phyloP scores from a whole-genome alignment of 2,329 filamentous ascomycete genomes.

The Zasmidium citrigriseum region DNA sequence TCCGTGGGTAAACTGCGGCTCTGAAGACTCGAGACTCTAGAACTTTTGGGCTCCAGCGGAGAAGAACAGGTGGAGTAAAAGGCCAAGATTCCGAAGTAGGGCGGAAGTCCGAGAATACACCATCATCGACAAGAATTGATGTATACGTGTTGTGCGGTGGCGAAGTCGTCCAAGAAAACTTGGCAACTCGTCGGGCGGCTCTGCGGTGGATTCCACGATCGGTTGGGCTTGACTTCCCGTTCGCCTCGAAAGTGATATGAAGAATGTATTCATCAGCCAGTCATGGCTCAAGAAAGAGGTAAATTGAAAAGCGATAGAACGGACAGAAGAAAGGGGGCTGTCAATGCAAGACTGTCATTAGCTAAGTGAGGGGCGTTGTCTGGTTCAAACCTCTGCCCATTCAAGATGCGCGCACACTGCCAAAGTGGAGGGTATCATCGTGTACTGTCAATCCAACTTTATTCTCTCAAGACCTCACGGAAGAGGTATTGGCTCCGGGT shows the following conservation, averaged over 20 bases:
- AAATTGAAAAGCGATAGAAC: too few species aligned
- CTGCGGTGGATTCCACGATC: neutral
- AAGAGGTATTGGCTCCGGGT: neutral
- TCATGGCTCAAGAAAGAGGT: too few species aligned
- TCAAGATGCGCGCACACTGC: neutral
- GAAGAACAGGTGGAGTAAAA: neutral
- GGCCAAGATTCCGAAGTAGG: neutral
- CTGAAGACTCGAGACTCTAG: neutral
- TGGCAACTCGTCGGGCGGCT: neutral
- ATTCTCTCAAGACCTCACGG: neutral
- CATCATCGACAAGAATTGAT: neutral
- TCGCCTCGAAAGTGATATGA: too few species aligned
- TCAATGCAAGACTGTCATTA: neutral
- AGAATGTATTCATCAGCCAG: too few species aligned
- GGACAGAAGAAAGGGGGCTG: too few species aligned
- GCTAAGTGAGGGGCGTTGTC: neutral
- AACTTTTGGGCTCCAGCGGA: neutral
- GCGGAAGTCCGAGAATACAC: neutral
- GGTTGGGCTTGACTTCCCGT: too few species aligned
- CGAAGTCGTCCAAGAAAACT: neutral
- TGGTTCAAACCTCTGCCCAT: neutral
- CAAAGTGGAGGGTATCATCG: neutral
- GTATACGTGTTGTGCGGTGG: neutral
- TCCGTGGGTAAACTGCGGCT: neutral
- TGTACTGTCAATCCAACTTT: neutral